Conservation (phyloP, 225 moss, liverwort and hornwort species). For the Climacium dendroides region DNA sequence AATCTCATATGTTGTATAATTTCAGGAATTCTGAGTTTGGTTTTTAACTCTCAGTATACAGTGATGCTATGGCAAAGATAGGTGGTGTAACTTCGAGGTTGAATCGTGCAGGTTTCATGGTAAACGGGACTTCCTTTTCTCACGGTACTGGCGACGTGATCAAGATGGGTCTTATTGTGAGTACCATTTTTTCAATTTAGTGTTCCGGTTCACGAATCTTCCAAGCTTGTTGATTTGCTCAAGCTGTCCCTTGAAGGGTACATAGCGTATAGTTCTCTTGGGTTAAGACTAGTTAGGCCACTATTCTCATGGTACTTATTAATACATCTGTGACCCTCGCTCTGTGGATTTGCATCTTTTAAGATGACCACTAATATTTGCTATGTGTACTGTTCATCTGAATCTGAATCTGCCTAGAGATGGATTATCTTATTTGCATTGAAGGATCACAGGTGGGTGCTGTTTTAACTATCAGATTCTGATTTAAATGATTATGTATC, state of each 20-base stretch:
- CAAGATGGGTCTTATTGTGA: conserved; percentile 83
- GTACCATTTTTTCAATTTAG: not conserved
- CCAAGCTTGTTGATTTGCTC: not conserved
- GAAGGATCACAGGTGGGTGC: not conserved
- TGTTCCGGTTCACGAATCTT: not conserved
- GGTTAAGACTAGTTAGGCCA: not conserved
- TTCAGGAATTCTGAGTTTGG: not conserved
- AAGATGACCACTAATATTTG: not conserved
- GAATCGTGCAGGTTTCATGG: conserved; percentile 41
- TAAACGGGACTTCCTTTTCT: conserved; percentile 69
- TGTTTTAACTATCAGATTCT: not conserved
- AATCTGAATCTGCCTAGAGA: not conserved
- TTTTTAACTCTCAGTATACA: not conserved
- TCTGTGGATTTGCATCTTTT: not conserved
- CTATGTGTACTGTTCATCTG: not conserved
- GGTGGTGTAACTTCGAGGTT: not conserved
- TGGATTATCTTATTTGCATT: not conserved
- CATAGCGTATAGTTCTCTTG: not conserved
- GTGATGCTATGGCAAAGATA: not conserved
- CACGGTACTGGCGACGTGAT: conserved; percentile 76
- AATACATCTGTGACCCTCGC: not conserved
- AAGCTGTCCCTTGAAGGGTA: not conserved
- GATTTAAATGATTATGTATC: not conserved
- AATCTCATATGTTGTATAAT: not conserved
- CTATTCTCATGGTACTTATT: not conserved